Evolutionary conservation across 208 protist species (phyloP).

Genomic region (Naegleria fowleri): DNA sequence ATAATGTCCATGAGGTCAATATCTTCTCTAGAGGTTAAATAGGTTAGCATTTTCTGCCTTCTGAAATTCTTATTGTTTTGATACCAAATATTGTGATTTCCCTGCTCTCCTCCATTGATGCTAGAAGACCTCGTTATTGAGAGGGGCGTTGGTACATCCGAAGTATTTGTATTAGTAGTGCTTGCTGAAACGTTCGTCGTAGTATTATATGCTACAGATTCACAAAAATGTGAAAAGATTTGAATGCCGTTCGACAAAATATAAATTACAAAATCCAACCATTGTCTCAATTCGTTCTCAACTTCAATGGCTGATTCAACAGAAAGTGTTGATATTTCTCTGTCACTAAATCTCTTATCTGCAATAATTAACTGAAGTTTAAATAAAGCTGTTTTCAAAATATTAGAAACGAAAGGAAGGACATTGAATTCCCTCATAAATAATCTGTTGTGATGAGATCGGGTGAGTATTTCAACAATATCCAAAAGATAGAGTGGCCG

Average conservation of each 20-base stretch:
- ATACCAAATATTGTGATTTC: background rate
- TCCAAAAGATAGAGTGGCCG: background rate
- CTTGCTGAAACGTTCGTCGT: background rate
- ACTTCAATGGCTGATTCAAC: background rate
- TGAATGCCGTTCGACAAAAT: background rate
- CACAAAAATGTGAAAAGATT: constrained; percentile 10
- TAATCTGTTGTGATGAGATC: background rate
- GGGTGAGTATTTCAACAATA: background rate
- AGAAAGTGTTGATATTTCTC: background rate
- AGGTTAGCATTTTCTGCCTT: background rate
- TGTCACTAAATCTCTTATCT: background rate
- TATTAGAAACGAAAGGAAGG: background rate
- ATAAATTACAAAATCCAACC: background rate
- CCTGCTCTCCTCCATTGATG: background rate
- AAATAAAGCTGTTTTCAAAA: background rate
- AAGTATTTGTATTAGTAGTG: background rate
- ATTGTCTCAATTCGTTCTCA: background rate
- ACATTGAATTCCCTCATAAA: background rate
- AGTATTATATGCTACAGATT: background rate
- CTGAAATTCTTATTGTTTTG: background rate
- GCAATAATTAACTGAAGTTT: background rate
- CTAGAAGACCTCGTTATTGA: background rate
- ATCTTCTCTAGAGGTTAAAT: background rate
- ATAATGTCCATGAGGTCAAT: background rate
- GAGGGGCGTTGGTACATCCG: background rate